Evolutionary conservation across 1,284 basidiomycete genomes (phyloP).

Genomic region (Leccinum solheimii): DNA sequence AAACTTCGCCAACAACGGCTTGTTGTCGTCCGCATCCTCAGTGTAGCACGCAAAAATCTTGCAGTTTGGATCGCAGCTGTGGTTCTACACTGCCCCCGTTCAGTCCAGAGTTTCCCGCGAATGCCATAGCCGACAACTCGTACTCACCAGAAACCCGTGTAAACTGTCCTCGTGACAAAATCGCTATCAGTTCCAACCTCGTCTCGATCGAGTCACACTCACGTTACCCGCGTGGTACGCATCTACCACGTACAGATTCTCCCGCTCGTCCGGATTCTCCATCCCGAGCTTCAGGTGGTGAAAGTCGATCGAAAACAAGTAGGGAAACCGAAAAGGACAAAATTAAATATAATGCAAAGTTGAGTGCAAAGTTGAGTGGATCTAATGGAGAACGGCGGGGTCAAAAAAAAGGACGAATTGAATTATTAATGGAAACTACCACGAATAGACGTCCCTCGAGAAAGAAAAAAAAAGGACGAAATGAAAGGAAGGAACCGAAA

Average conservation of each 20-base stretch:
- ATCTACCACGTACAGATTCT: constrained; percentile 62
- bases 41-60: constrained; percentile 69
- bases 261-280: constrained; percentile 38
- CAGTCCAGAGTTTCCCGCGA: background rate
- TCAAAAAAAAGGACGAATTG: background rate
- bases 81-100: constrained; percentile 55
- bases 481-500: background rate
- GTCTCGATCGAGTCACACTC: constrained; percentile 31
- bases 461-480: background rate
- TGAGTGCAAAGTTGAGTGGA: background rate
- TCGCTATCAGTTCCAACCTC: constrained; percentile 13
- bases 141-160: constrained; percentile 67
- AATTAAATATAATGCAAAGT: background rate
- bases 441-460: background rate
- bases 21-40: constrained; percentile 60
- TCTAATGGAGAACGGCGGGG: background rate
- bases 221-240: constrained; percentile 88
- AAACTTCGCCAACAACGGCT: constrained; percentile 71
- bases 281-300: constrained; percentile 54
- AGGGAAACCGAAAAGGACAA: constrained; percentile 33
- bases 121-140: constrained; percentile 5
- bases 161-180: constrained; percentile 45
- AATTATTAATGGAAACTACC: background rate
- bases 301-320: constrained; percentile 83
- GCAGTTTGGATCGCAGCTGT: constrained; percentile 88